Conservation (phyloP, 1,139 yeast species). For the Blastobotrys buckinghamii region DNA sequence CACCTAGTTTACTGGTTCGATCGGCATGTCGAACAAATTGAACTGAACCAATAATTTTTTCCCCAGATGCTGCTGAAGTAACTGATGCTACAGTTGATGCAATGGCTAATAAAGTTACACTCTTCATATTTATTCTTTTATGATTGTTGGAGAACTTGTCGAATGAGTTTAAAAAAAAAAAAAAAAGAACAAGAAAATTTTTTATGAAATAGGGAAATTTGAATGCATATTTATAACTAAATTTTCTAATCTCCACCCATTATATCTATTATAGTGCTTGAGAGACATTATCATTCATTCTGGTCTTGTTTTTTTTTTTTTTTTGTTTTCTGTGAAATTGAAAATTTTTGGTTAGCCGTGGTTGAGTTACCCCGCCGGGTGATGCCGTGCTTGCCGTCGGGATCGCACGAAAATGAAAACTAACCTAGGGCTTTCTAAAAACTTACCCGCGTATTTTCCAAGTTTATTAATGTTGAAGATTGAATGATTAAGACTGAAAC, state of each 20-base stretch:
- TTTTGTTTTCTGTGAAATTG: too few species aligned
- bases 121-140: constrained; percentile 7
- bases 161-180: neutral
- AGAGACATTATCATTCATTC: too few species aligned
- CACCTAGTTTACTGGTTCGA: constrained; percentile 41
- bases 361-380: too few species aligned
- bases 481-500: too few species aligned
- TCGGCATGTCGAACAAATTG: constrained; percentile 44
- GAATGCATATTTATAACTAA: neutral
- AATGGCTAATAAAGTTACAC: constrained; percentile 2
- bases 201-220: neutral
- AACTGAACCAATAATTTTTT: constrained; percentile 37
- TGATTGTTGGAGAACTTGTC: neutral
- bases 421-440: too few species aligned
- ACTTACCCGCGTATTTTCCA: too few species aligned
- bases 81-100: constrained; percentile 10
- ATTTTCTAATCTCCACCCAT: neutral
- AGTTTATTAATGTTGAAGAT: too few species aligned
- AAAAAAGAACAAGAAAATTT: neutral
- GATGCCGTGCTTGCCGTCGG: too few species aligned
- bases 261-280: too few species aligned
- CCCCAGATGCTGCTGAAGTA: constrained; percentile 22
- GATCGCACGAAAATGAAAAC: too few species aligned
- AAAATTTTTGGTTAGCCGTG: too few species aligned
- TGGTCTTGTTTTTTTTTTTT: neutral